Evolutionary conservation across 768 basidiomycete species (phyloP).

Genomic region (Lactarius sp.): DNA sequence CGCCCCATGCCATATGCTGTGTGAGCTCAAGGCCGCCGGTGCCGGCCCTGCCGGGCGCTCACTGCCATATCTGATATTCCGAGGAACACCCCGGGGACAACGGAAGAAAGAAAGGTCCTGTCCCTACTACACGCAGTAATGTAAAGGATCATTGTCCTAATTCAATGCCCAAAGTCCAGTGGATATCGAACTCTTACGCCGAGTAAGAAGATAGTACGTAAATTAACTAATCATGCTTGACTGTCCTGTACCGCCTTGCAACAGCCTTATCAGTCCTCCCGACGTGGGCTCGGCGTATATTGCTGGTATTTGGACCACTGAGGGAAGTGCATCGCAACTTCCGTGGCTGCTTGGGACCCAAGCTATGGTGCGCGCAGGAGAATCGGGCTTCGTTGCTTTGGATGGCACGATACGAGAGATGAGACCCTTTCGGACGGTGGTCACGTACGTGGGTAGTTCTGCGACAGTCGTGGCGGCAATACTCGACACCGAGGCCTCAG

Average conservation of each 20-base stretch:
- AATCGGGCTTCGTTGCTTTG: background rate
- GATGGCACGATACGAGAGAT: constrained; percentile 17
- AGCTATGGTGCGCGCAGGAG: background rate
- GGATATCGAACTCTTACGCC: background rate
- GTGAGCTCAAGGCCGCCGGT: too few species aligned
- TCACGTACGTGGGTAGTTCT: background rate
- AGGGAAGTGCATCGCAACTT: background rate
- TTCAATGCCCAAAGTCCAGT: background rate
- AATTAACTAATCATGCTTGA: background rate
- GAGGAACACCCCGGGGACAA: too few species aligned
- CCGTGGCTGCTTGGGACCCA: background rate
- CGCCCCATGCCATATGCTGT: too few species aligned
- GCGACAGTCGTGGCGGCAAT: background rate
- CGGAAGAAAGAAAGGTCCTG: too few species aligned
- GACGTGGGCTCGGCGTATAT: background rate
- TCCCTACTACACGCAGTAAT: too few species aligned
- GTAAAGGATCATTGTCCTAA: background rate
- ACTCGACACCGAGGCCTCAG: background rate
- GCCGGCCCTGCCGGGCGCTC: too few species aligned
- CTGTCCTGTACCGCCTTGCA: background rate
- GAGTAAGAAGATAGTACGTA: background rate
- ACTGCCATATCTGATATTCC: too few species aligned
- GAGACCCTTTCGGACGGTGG: background rate
- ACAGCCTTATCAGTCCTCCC: constrained; percentile 2
- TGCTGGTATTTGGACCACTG: background rate